These are phyloP conservation scores for Kwoniella dendrophila DNA, from an alignment of 768 basidiomycete species.

Conservation along the genomic window DNA sequence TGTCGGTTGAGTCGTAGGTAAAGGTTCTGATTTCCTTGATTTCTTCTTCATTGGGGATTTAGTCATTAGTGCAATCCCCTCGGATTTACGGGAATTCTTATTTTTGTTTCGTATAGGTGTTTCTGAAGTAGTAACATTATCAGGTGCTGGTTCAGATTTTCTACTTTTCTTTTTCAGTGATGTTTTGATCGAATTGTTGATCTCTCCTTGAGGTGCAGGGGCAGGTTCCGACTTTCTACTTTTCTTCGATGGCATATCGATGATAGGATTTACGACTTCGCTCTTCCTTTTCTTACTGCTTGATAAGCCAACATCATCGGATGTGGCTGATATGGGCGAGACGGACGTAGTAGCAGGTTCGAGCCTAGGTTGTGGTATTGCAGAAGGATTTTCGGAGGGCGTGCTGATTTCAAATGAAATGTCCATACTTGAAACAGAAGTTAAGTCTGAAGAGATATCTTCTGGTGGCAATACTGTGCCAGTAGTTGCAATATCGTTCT, in stretches of 20 bases:
- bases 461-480: too few relatives aligned
- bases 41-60: not conserved
- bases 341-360: too few relatives aligned
- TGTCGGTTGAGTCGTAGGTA: not conserved
- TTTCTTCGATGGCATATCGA: not conserved
- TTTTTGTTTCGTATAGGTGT: not conserved
- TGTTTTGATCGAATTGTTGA: not conserved
- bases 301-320: too few relatives aligned
- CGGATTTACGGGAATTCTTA: not conserved
- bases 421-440: not conserved
- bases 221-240: slow-evolving; percentile 12
- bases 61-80: not conserved
- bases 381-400: slow-evolving; percentile 1
- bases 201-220: too few relatives aligned
- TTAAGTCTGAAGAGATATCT: not conserved
- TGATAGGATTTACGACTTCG: not conserved
- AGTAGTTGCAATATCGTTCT: too few relatives aligned
- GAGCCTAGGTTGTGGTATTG: too few relatives aligned
- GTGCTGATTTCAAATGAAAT: slow-evolving; percentile 1
- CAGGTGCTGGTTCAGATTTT: not conserved
- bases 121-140: not conserved
- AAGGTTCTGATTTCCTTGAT: slow-evolving; percentile 10
- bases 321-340: too few relatives aligned
- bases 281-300: slow-evolving; percentile 2
- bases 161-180: not conserved